Conservation (phyloP, 306 rosid species). For the Lotus japonicus region DNA sequence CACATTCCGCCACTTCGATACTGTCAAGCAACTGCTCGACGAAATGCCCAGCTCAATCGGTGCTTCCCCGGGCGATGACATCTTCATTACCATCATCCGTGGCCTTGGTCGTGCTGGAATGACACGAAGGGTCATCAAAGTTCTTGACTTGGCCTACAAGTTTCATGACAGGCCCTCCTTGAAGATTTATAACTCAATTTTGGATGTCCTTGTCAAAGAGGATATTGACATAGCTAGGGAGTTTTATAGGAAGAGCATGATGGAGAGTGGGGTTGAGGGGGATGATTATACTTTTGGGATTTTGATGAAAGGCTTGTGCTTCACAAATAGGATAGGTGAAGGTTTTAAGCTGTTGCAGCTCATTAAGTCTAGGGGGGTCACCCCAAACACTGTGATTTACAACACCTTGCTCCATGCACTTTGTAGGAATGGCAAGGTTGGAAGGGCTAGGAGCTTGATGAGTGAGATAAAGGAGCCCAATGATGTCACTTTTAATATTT, state of each 20-base stretch:
- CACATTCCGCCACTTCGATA: conserved; percentile 47
- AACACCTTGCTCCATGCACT: conserved; percentile 71
- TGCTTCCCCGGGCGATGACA: conserved; percentile 39
- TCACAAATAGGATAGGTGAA: conserved; percentile 59
- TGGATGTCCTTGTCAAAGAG: conserved; percentile 67
- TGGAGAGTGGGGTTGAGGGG: conserved; percentile 47
- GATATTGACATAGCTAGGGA: conserved; percentile 71
- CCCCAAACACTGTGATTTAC: conserved; percentile 56
- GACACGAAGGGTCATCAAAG: conserved; percentile 40
- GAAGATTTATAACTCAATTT: conserved; percentile 57
- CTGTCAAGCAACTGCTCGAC: conserved; percentile 62
- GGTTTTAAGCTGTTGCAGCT: conserved; percentile 74
- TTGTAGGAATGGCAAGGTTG: conserved; percentile 69
- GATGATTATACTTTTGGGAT: conserved; percentile 66
- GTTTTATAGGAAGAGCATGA: conserved; percentile 69
- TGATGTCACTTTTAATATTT: conserved; percentile 57
- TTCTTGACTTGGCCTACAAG: conserved; percentile 44
- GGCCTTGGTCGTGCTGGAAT: conserved; percentile 50
- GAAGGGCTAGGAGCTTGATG: conserved; percentile 81
- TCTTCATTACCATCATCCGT: conserved; percentile 51
- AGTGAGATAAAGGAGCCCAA: conserved; percentile 54
- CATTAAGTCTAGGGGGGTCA: conserved; percentile 48
- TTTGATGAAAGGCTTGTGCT: conserved; percentile 73
- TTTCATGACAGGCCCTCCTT: conserved; percentile 43
- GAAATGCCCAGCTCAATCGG: conserved; percentile 62